These are phyloP conservation scores for Emydomyces testavorans DNA, from an alignment of 2,329 filamentous ascomycete species.

Conservation along the genomic window DNA sequence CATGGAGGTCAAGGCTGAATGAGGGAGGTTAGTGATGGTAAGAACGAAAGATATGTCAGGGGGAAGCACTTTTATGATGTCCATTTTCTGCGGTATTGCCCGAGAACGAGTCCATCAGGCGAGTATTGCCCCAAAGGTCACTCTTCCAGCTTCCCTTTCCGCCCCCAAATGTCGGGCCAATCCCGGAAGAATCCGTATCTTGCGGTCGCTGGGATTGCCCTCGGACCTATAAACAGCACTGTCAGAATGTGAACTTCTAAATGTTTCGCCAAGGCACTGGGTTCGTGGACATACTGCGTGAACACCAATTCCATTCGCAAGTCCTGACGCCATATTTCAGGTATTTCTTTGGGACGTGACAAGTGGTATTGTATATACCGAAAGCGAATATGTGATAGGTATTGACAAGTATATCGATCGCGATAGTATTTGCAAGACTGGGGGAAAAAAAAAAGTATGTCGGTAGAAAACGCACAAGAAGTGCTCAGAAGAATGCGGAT, in stretches of 20 bases:
- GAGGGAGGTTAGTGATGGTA: not conserved
- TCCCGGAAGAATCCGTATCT: conserved; percentile 32
- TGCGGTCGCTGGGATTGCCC: conserved; percentile 25
- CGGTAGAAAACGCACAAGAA: conserved; percentile 7
- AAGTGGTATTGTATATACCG: conserved; percentile 6
- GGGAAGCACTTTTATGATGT: not conserved
- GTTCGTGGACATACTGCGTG: conserved; percentile 27
- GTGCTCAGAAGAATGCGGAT: not conserved
- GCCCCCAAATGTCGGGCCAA: conserved; percentile 36
- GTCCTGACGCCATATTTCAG: conserved; percentile 27
- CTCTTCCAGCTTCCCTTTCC: conserved; percentile 36
- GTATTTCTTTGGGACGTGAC: not conserved
- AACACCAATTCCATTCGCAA: conserved; percentile 28
- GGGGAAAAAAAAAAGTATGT: conserved; percentile 9
- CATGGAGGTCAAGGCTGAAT: conserved; percentile 13
- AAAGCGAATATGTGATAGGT: conserved; percentile 12
- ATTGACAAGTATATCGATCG: conserved; percentile 3
- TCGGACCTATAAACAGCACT: not conserved
- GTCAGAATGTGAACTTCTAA: conserved; percentile 13
- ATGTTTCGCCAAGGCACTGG: not conserved
- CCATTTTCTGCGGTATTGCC: not conserved
- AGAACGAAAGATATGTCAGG: not conserved
- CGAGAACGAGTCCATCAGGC: conserved; percentile 21
- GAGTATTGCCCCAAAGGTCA: conserved; percentile 44
- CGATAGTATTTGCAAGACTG: conserved; percentile 10